These are phyloP conservation scores for Nemania sp. DNA, from an alignment of 2,329 filamentous ascomycete genomes.

Conservation along the genomic window DNA sequence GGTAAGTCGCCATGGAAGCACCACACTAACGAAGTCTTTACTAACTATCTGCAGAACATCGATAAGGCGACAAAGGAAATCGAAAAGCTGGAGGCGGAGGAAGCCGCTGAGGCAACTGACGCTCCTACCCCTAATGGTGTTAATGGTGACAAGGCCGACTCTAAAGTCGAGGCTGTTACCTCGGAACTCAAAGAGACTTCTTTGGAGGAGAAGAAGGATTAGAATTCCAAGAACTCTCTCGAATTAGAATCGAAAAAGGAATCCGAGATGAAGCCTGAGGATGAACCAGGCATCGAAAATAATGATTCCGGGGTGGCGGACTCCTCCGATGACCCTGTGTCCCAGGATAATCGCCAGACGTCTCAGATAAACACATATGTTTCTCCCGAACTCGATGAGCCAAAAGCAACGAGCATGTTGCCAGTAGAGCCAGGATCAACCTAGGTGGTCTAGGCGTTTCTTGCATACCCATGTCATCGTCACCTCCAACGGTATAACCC, in stretches of 20 bases:
- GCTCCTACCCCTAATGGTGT: conserved; percentile 49
- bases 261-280: conserved; percentile 3
- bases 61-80: conserved; percentile 97
- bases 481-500: conserved; percentile 2
- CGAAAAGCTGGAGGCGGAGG: conserved; percentile 77
- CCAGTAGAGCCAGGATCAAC: conserved; percentile 1
- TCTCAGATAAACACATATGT: conserved; percentile 8
- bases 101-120: conserved; percentile 54
- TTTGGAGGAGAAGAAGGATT: conserved; percentile 58
- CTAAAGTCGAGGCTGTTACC: conserved; percentile 59
- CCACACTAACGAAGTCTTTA: conserved; percentile 8
- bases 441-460: conserved; percentile 16
- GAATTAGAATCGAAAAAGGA: conserved; percentile 9
- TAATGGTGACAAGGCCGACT: conserved; percentile 53
- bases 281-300: background rate
- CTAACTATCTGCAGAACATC: conserved; percentile 72
- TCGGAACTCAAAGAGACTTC: conserved; percentile 57
- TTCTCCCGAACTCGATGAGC: conserved; percentile 5
- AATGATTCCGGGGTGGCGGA: background rate
- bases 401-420: conserved; percentile 8
- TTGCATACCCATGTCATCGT: conserved; percentile 17
- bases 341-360: background rate
- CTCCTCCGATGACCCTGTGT: background rate
- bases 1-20: conserved; percentile 58
- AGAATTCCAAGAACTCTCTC: conserved; percentile 37